Base-by-base conservation (phyloP, 768 basidiomycete genomes). In the Jaapia argillacea region DNA sequence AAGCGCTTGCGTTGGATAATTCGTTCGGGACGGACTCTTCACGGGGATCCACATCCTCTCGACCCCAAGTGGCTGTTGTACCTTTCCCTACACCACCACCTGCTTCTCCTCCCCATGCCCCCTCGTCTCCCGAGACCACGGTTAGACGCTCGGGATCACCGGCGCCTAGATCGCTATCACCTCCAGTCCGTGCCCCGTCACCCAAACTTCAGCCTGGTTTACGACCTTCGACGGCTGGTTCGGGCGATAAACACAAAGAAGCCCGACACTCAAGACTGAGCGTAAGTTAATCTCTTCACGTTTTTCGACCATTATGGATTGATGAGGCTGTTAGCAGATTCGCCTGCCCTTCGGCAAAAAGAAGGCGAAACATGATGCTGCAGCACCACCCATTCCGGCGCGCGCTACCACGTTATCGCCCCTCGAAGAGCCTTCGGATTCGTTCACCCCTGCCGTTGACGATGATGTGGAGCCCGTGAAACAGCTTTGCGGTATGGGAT, bases 401-500 rank as follows among this genome's bases (percentile, higher is more conserved):
- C 54, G 50, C 5, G 6, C 54, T 54, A 21, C 54, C 47, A 33
- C 24, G 62, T 63, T 38, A 63, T 64, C 16, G 62, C 59, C 35
- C 20, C 58, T 64, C 22, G 74, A 76, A 47, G 71, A 75, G 48
- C 58, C 64, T 1, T 48, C 57, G 24, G 55, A 69, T 28, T 59
- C 54, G 3, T 48, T 51, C 6, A 73, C 79, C 2, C 76, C 81
- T 1, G 72, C 72, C 10, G 67, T 69, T 10, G 80, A 79, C 23
- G 85, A 85, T 49, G 85, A 91, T 45, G 77, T 80, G 10, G 79
- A 81, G 48, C 66, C 80, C 2, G 84, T 92, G 18, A 85, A 80
- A 55, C 80, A 85, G 56, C 66, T 98, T 31, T 79, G 79, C 38
- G 74, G 72, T 16, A 96, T 97, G 92, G 94, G 94, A 21, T 97